Percentiles rank a stretch among this genome's conserved stretches.
Conservation (phyloP, 1,284 basidiomycete species). For the Irpex sp. region DNA sequence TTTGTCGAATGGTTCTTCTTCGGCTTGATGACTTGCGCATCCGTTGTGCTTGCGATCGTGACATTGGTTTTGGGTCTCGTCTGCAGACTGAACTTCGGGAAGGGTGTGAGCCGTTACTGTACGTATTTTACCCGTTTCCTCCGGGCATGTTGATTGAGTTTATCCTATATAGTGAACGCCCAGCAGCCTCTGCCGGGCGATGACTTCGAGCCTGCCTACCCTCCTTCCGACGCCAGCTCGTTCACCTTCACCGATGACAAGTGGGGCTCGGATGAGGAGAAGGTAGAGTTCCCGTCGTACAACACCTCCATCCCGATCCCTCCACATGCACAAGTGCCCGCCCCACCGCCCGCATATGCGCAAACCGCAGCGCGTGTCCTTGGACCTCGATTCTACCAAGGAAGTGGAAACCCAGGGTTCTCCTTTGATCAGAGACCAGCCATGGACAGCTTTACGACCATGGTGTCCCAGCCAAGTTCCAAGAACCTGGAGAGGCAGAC, state of each 20-base stretch:
- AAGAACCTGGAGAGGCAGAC: slow-evolving; percentile 11
- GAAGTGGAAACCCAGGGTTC: slow-evolving; percentile 36
- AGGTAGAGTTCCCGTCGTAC: slow-evolving; percentile 60
- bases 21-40: slow-evolving; percentile 54
- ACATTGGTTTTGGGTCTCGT: slow-evolving; percentile 59
- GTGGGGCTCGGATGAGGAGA: slow-evolving; percentile 40
- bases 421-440: slow-evolving; percentile 3
- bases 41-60: slow-evolving; percentile 52
- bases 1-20: slow-evolving; percentile 75
- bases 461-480: slow-evolving; percentile 1
- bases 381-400: slow-evolving; percentile 44
- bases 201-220: slow-evolving; percentile 37
- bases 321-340: slow-evolving; percentile 37
- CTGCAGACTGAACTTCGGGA: slow-evolving; percentile 72
- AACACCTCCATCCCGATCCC: slow-evolving; percentile 53
- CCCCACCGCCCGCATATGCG: slow-evolving; percentile 39
- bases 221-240: background rate
- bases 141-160: background rate
- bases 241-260: slow-evolving; percentile 28
- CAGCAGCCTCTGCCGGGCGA: slow-evolving; percentile 52
- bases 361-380: slow-evolving; percentile 32
- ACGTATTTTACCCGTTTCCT: slow-evolving; percentile 27
- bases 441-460: background rate
- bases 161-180: slow-evolving; percentile 38
- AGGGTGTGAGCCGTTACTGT: slow-evolving; percentile 67